phyloP scores from a whole-genome alignment of 2,329 filamentous ascomycete genomes.

The Parastagonospora nodorum region DNA sequence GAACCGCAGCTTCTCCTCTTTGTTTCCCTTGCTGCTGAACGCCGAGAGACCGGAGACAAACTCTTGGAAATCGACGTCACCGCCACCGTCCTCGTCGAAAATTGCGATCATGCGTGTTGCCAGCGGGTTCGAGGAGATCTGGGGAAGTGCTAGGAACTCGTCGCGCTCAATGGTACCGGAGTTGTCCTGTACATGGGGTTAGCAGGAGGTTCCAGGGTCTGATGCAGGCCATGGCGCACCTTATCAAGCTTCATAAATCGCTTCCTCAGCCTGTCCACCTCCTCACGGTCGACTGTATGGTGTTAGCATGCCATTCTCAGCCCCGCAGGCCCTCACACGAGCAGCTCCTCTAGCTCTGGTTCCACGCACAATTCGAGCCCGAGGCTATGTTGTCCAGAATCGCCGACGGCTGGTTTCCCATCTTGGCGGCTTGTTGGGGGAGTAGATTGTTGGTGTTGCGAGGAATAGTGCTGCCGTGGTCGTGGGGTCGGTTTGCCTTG shows the following conservation, averaged over 20 bases:
- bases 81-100: conserved; percentile 97
- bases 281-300: conserved; percentile 84
- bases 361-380: conserved; percentile 84
- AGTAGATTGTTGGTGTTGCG: conserved; percentile 14
- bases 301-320: conserved; percentile 36
- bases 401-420: conserved; percentile 63
- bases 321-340: conserved; percentile 31
- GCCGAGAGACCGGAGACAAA: conserved; percentile 94
- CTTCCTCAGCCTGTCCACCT: conserved; percentile 94
- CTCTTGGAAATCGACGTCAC: conserved; percentile 98
- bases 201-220: background rate
- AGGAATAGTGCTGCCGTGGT: conserved; percentile 19
- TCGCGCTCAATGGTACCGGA: conserved; percentile 98
- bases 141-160: conserved; percentile 94
- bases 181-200: conserved; percentile 70
- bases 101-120: conserved; percentile 99
- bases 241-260: conserved; percentile 99
- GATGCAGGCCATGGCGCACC: conserved; percentile 56
- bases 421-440: conserved; percentile 38
- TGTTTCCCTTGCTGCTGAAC: conserved; percentile 97
- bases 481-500: conserved; percentile 22
- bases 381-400: conserved; percentile 96
- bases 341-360: conserved; percentile 13
- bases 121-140: conserved; percentile 96
- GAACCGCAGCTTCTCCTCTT: conserved; percentile 97